These are phyloP conservation scores for Boletus reticuloceps DNA, from an alignment of 768 basidiomycete species.

Conservation along the genomic window DNA sequence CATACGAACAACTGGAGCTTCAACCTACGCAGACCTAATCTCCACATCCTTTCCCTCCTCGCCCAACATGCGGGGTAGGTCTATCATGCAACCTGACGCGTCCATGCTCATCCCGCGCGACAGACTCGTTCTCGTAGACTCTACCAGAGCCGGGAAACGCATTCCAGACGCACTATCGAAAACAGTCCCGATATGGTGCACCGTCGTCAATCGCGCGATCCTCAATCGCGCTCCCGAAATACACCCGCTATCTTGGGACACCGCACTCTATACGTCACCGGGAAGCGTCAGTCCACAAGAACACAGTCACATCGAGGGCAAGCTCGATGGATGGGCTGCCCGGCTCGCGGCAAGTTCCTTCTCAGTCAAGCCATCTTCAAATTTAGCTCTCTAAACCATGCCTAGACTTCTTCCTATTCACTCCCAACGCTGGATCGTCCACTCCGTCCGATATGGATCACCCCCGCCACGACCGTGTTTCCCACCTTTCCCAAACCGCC, in stretches of 20 bases:
- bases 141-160: slow-evolving; percentile 89
- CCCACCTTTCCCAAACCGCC: slow-evolving; percentile 33
- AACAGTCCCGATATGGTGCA: slow-evolving; percentile 93
- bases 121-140: slow-evolving; percentile 87
- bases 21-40: slow-evolving; percentile 79
- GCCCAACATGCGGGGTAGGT: slow-evolving; percentile 54
- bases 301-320: slow-evolving; percentile 69
- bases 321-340: slow-evolving; percentile 66
- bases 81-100: neutral
- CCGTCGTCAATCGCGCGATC: slow-evolving; percentile 75
- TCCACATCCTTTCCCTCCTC: slow-evolving; percentile 68
- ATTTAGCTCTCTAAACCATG: neutral
- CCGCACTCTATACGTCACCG: slow-evolving; percentile 65
- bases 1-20: slow-evolving; percentile 85
- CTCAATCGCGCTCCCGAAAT: slow-evolving; percentile 9
- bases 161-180: slow-evolving; percentile 94
- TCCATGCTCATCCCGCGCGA: neutral
- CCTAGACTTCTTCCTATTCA: slow-evolving; percentile 67
- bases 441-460: slow-evolving; percentile 86
- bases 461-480: slow-evolving; percentile 60
- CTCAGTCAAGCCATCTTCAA: too few species aligned
- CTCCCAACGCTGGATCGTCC: slow-evolving; percentile 61
- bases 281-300: slow-evolving; percentile 71
- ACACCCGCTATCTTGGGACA: slow-evolving; percentile 46
- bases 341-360: slow-evolving; percentile 53